Base-by-base conservation (phyloP, 306 rosid species). In the Cicer cuneatum region DNA sequence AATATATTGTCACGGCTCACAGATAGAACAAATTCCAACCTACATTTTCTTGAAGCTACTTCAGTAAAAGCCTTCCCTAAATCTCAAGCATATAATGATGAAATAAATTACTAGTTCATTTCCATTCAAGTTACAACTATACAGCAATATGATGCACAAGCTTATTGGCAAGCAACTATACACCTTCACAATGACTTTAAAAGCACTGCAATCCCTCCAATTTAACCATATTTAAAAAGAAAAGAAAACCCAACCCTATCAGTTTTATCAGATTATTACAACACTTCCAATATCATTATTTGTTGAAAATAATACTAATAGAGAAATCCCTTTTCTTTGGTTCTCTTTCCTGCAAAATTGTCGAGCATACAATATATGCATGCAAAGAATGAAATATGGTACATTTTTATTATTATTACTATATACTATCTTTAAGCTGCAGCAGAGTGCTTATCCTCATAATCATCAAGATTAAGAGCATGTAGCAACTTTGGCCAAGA, bases 401-500 rank as follows among this genome's bases (percentile, higher is more conserved):
- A 59, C 66, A 59, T 82, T 59, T 84, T 84, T 76, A 53, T 62
- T 69, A 78, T 69, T 65, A 72, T 73, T 33, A 69, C 63, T 15
- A 64, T 52, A 76, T 76, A 38, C 54, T 83, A 78, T 78, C 51
- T 43, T 83, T 81, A 94, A 52, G 95, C 98, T 16, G 96, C 89
- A 42, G 85, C 96, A 74, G 90, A 85, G 74, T 62, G 92, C 83
- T 87, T 87, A 77, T 87, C 89, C 66, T 90, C 96, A 24, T 73
- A 78, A 53, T 94, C 96, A 81, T 91, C 96, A 61, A 92, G 93
- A 89, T 87, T 85, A 66, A 92, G 97, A 67, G 87, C 96, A 52
- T 81, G 90, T 66, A 94, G 89, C 82, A 94, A 83, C 89, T 90
- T 94, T 7, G 97, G 97, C 99, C 99, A 94, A 53, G 99, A 92